A percentile compares a stretch with the other conserved stretches of the same genome.
Evolutionary conservation across 164 flowering plant species (phyloP).

Genomic region (Vitis rupestris): DNA sequence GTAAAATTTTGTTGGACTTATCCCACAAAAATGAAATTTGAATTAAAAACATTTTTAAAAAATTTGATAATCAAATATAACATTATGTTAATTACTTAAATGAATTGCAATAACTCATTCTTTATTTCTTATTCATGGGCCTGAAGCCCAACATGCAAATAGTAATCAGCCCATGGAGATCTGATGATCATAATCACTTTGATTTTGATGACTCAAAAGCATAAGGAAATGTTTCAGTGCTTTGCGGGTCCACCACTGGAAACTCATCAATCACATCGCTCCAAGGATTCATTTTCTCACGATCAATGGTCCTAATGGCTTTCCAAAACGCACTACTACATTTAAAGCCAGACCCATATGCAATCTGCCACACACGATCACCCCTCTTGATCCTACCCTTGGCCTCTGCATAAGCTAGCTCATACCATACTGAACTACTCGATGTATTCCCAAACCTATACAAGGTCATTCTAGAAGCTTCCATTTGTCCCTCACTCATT

Average conservation of each 20-base stretch:
- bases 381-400: not conserved
- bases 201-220: too few species aligned
- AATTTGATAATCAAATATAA: too few species aligned
- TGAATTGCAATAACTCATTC: too few species aligned
- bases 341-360: slow-evolving; percentile 4
- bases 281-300: slow-evolving; percentile 2
- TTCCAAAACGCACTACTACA: slow-evolving; percentile 3
- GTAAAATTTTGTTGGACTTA: too few species aligned
- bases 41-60: too few species aligned
- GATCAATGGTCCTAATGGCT: not conserved
- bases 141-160: too few species aligned
- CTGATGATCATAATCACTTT: too few species aligned
- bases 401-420: not conserved
- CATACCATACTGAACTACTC: slow-evolving; percentile 5
- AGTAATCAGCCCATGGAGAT: too few species aligned
- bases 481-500: not conserved
- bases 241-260: not conserved
- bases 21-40: too few species aligned
- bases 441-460: not conserved
- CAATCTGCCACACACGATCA: not conserved
- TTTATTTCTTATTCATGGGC: too few species aligned
- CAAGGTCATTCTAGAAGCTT: slow-evolving; percentile 3
- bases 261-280: slow-evolving; percentile 2
- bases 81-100: too few species aligned
- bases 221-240: too few species aligned